These are phyloP conservation scores for Plantago coronopus DNA, from an alignment of 305 asterid species.

Conservation along the genomic window DNA sequence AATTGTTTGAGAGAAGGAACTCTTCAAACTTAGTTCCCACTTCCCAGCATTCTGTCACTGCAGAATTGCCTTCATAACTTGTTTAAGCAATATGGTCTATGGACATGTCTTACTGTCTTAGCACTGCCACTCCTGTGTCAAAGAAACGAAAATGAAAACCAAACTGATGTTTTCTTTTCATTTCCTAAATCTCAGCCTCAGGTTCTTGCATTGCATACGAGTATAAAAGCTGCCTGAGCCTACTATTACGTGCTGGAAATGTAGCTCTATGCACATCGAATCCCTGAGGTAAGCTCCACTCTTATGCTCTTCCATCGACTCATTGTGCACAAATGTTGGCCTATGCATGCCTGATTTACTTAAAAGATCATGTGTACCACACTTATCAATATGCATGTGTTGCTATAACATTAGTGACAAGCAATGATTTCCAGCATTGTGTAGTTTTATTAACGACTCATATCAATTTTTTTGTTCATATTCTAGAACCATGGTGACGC, in stretches of 20 bases:
- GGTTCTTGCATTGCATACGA: background rate
- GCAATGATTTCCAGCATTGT: too few species aligned
- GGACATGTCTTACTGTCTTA: too few species aligned
- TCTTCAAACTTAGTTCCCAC: background rate
- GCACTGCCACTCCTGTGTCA: too few species aligned
- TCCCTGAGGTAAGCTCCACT: background rate
- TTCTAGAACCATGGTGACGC: background rate
- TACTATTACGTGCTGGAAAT: background rate
- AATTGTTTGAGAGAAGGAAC: too few species aligned
- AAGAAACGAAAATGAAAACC: too few species aligned
- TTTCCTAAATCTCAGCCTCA: slow-evolving; percentile 9
- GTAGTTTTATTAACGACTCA: too few species aligned
- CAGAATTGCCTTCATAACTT: too few species aligned
- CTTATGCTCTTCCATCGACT: background rate
- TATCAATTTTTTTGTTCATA: background rate
- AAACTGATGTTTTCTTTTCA: background rate
- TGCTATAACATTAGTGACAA: background rate
- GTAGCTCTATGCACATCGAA: slow-evolving; percentile 3
- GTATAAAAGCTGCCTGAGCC: background rate
- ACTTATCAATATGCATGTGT: background rate
- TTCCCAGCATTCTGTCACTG: too few species aligned
- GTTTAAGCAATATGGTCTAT: too few species aligned
- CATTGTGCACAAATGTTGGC: too few species aligned
- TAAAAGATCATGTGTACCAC: background rate
- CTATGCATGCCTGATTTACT: background rate